These are phyloP conservation scores for Acacia concinna DNA, from an alignment of 331 rosid genomes.

Conservation along the genomic window DNA sequence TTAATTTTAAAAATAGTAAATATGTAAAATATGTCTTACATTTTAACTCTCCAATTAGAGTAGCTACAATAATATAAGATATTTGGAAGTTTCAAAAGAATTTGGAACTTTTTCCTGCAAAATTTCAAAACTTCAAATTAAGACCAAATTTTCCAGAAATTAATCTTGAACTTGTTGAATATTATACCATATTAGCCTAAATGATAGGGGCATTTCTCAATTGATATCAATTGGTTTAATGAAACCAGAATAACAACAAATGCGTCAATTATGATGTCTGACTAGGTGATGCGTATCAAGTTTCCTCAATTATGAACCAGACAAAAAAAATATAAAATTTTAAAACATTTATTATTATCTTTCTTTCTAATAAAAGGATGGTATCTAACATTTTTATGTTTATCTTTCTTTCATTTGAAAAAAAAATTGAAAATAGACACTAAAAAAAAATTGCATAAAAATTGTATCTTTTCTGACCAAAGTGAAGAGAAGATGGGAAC, in stretches of 20 bases:
- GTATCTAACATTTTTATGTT: neutral
- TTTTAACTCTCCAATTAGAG: no score
- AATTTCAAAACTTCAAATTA: neutral
- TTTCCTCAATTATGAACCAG: neutral
- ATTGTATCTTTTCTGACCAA: neutral
- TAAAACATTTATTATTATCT: neutral
- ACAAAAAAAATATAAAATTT: neutral
- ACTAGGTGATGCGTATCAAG: neutral
- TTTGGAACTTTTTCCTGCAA: neutral
- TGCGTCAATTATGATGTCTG: neutral
- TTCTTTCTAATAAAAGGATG: neutral
- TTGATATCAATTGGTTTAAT: neutral
- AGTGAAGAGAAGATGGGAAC: neutral
- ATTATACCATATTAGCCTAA: neutral
- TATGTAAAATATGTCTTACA: no score
- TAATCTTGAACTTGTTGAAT: neutral
- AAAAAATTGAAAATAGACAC: neutral
- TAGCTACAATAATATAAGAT: neutral
- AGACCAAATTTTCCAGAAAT: neutral
- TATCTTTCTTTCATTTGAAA: neutral
- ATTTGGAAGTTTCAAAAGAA: neutral
- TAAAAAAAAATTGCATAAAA: neutral
- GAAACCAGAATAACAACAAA: neutral
- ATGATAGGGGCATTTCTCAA: neutral
- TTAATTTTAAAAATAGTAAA: no score